phyloP scores from a whole-genome alignment of 2,329 filamentous ascomycete species.

The Aspergillus amoenus region DNA sequence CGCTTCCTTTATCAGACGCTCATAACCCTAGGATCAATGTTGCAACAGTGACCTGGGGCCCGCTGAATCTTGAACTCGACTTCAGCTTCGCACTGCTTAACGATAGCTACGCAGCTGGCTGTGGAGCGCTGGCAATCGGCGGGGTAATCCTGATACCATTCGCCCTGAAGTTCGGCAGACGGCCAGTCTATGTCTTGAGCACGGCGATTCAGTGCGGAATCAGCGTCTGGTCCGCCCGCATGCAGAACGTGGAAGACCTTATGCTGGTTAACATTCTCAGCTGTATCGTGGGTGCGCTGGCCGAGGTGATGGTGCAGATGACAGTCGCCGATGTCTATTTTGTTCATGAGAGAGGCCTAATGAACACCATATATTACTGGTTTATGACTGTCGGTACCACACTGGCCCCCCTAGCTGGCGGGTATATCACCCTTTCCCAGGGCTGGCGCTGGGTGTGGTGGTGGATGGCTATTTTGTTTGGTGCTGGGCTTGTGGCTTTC shows the following conservation, averaged over 20 bases:
- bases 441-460: slow-evolving; percentile 55
- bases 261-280: slow-evolving; percentile 45
- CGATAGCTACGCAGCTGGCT: slow-evolving; percentile 47
- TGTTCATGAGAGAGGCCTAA: slow-evolving; percentile 47
- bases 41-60: slow-evolving; percentile 39
- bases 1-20: too few relatives aligned
- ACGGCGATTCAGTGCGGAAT: slow-evolving; percentile 37
- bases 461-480: slow-evolving; percentile 46
- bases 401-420: slow-evolving; percentile 37
- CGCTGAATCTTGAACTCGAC: slow-evolving; percentile 44
- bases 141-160: slow-evolving; percentile 47
- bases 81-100: slow-evolving; percentile 46
- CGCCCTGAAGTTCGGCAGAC: slow-evolving; percentile 47
- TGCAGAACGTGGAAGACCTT: slow-evolving; percentile 44
- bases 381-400: slow-evolving; percentile 30
- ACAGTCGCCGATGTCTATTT: slow-evolving; percentile 52
- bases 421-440: slow-evolving; percentile 37
- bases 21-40: neutral
- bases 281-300: slow-evolving; percentile 43
- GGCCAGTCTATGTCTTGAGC: slow-evolving; percentile 48
- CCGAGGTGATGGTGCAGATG: slow-evolving; percentile 48
- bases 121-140: slow-evolving; percentile 44
- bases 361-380: slow-evolving; percentile 51
- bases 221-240: slow-evolving; percentile 46
- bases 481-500: slow-evolving; percentile 39